Evolutionary conservation across 148 eudicot genomes (phyloP).

Genomic region (Amaranthus cruentus): DNA sequence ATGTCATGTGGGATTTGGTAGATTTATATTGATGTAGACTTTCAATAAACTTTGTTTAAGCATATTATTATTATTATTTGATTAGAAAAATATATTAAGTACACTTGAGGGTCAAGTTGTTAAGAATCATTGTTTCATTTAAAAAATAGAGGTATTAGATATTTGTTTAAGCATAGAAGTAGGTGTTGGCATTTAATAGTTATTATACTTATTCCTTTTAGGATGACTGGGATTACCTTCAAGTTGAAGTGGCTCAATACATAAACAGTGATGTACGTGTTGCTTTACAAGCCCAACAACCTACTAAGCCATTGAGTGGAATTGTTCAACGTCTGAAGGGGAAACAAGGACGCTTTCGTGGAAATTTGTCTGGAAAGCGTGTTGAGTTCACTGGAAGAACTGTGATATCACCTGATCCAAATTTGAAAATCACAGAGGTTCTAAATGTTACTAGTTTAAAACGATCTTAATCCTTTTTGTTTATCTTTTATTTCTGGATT

Average conservation of each 20-base stretch:
- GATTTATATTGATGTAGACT: too few species aligned
- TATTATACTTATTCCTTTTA: slow-evolving; percentile 24
- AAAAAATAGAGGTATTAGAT: too few species aligned
- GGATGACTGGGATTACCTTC: slow-evolving; percentile 64
- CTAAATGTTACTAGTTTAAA: slow-evolving; percentile 3
- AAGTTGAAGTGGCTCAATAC: slow-evolving; percentile 75
- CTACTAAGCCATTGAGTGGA: slow-evolving; percentile 51
- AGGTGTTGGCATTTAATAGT: neutral
- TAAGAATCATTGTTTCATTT: too few species aligned
- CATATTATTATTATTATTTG: too few species aligned
- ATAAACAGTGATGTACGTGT: slow-evolving; percentile 78
- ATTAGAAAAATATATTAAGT: too few species aligned
- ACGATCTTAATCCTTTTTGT: neutral
- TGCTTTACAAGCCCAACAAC: slow-evolving; percentile 24
- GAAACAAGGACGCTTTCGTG: slow-evolving; percentile 89
- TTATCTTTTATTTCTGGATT: neutral
- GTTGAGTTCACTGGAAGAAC: slow-evolving; percentile 94
- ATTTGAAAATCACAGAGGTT: slow-evolving; percentile 94
- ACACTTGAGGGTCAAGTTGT: too few species aligned
- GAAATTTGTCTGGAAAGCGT: slow-evolving; percentile 89
- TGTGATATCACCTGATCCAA: slow-evolving; percentile 94
- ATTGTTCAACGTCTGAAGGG: slow-evolving; percentile 91
- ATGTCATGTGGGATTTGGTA: too few species aligned
- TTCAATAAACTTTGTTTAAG: too few species aligned
- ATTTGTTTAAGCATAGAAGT: neutral